Base-by-base conservation (phyloP, 1,139 yeast genomes). In the Debaryomyces udenii region DNA sequence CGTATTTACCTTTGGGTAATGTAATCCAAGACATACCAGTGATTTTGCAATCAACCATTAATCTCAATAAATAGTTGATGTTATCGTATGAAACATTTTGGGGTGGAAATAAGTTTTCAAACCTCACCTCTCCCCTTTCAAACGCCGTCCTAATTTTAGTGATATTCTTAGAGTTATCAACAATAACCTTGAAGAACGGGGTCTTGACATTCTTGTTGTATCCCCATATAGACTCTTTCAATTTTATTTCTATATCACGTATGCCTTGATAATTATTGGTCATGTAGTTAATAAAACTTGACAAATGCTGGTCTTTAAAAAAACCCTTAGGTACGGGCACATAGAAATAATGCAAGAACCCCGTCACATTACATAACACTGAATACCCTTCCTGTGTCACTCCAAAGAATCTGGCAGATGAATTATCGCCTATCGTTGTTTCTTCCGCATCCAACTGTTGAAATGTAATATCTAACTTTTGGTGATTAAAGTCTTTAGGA, bases 11-110 rank as follows among this genome's bases (percentile, higher is more conserved):
- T 42, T 75, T 79, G 0, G 98, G 98, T 17, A 93, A 72, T 0
- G 96, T 87, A 32, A 94, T 74, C 99, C 99, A 94, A 18, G 96
- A 86, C 99, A 94, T 93, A 35, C 99, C 99, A 0, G 93, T 86
- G 46, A 87, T 84, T 39, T 84, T 80, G 62, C 96, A 84, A 64
- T 94, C 99, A 39, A 93, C 81, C 96, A 94, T 90, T 60, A 91
- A 71, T 51, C 99, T 74, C 46, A 94, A 64, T 37, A 89, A 74
- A 60, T 86, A 94, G 44, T 90, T 89, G 48, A 94, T 81, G 58
- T 93, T 94, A 62, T 94, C 99, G 59, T 84, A 94, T 0, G 96
- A 81, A 49, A 85, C 81, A 33, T 79, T 70, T 32, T 78, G 78
- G 1, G 76, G 66, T 15, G 80, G 78, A 60, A 86, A 85, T 40